These are phyloP conservation scores for Fusarium dlaminii DNA, from an alignment of 2,329 filamentous ascomycete genomes.

Conservation along the genomic window DNA sequence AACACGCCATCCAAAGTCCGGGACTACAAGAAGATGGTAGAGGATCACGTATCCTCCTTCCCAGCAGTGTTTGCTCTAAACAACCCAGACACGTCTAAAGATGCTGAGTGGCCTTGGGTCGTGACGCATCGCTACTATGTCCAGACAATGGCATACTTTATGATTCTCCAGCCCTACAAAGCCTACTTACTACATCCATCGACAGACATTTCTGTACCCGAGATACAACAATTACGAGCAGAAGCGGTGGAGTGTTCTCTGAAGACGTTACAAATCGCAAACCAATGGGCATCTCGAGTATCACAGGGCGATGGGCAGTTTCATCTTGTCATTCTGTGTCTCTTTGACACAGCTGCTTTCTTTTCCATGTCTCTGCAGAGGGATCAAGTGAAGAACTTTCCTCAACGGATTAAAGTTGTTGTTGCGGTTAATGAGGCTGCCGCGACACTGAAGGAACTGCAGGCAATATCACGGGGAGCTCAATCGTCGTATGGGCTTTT, in stretches of 20 bases:
- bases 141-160: constrained; percentile 13
- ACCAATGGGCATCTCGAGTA: constrained; percentile 1
- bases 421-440: not conserved
- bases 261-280: not conserved
- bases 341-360: constrained; percentile 12
- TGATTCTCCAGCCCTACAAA: constrained; percentile 16
- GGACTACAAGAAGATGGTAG: not conserved
- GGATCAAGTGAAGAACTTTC: not conserved
- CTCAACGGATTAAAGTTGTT: not conserved
- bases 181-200: not conserved
- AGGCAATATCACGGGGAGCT: not conserved
- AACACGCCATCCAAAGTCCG: not conserved
- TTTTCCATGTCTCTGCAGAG: not conserved
- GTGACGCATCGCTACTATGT: constrained; percentile 10
- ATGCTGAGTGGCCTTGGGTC: constrained; percentile 2
- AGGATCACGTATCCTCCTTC: not conserved
- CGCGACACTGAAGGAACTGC: not conserved
- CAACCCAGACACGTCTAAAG: not conserved
- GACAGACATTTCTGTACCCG: not conserved
- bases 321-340: not conserved
- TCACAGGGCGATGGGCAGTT: constrained; percentile 2
- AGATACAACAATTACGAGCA: not conserved
- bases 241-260: not conserved
- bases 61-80: not conserved
- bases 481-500: not conserved